Evolutionary conservation across 2,329 filamentous ascomycete genomes (phyloP), one percentile per base, ranked within the genome.

Genomic region (Paracamarosporium sp.): DNA sequence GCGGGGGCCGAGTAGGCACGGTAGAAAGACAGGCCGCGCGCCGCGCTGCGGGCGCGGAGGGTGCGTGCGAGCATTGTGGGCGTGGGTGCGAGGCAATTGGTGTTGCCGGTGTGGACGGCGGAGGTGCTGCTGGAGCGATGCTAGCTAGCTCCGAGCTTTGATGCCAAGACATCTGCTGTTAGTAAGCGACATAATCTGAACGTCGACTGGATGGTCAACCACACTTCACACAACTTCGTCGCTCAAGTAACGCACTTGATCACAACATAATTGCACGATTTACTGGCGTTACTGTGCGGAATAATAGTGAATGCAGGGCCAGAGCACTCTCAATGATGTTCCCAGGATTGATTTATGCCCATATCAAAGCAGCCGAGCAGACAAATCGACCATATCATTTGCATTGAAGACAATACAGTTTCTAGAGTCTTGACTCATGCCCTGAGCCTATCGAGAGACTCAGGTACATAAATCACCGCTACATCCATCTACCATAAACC

Each of bases 1-100:
- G 63, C 54, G 15, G 63, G 62, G n/a, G 69, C 61, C 56, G 66
- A 71, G 55, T 65, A 56, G 38, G 64, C 60, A 47, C 69, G 70
- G 55, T 68, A 58, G 56, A 69, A 54, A 27, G 65, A 60, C 36
- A 68, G 55, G 24, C 65, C 53, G 55, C 74, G 72, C 55, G 65
- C 45, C 44, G 67, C 61, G 61, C 64, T 66, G 62, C 73, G 68
- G 17, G 66, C 55, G 52, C 68, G 74, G 44, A 74, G 60, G 22
- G 68, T 64, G 44, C 61, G 62, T 24, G 67, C 57, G 52, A 73
- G 60, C 70, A 73, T 73, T 58, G 53, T 63, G 56, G 35, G 45
- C 33, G 57, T 54, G 31, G 46, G 28, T 28, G 51, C 31, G 53
- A 50, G 50, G 44, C 30, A 45, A 47, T 51, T 50, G 57, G 36